phyloP scores from a whole-genome alignment of 495 filamentous ascomycete species.

The Hypoxylon fragiforme region DNA sequence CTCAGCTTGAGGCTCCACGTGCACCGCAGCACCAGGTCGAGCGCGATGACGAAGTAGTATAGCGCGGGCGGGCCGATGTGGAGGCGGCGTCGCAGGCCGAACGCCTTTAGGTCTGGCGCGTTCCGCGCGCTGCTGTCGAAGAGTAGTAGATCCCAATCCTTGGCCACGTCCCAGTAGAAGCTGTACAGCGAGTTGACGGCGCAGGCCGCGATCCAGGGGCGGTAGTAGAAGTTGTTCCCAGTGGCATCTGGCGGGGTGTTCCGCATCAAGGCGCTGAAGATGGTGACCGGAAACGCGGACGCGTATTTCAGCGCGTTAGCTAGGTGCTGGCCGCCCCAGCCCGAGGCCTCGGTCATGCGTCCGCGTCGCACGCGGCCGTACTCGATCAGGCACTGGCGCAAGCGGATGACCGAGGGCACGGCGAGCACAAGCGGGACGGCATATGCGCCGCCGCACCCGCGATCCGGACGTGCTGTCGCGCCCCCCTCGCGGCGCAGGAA shows the following conservation, averaged over 20 bases:
- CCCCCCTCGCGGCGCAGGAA: constrained; percentile 64
- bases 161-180: constrained; percentile 97
- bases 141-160: constrained; percentile 95
- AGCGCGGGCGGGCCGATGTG: constrained; percentile 66
- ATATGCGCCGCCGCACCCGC: constrained; percentile 73
- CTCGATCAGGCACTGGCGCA: constrained; percentile 91
- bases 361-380: constrained; percentile 69
- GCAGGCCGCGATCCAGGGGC: constrained; percentile 62
- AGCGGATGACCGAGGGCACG: constrained; percentile 78
- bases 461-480: constrained; percentile 78
- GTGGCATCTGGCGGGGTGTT: constrained; percentile 57
- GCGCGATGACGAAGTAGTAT: constrained; percentile 80
- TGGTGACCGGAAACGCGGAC: constrained; percentile 87
- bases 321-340: constrained; percentile 80
- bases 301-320: constrained; percentile 93
- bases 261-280: constrained; percentile 72
- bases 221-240: constrained; percentile 44
- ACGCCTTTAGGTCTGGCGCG: constrained; percentile 61
- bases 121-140: constrained; percentile 57
- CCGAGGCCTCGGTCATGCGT: constrained; percentile 48
- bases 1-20: constrained; percentile 88
- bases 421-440: constrained; percentile 80
- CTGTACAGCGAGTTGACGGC: constrained; percentile 85
- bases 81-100: constrained; percentile 72
- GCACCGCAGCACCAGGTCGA: constrained; percentile 81